A percentile compares a stretch with the other conserved stretches of the same genome.
phyloP scores from a whole-genome alignment of 2,329 filamentous ascomycete species.

The Penicillium sp. region DNA sequence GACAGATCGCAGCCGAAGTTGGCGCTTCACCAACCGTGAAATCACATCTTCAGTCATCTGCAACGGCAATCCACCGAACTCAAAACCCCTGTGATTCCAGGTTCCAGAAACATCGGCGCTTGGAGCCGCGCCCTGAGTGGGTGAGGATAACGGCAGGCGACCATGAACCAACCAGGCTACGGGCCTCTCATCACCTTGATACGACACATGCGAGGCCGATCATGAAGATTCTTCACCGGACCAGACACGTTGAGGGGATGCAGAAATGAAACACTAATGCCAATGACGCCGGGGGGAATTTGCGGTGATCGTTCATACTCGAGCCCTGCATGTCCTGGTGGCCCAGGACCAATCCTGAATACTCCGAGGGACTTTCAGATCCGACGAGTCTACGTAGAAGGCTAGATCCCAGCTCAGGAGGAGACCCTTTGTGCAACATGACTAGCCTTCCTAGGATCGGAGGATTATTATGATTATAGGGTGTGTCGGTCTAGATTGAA shows the following conservation, averaged over 20 bases:
- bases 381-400: conserved; percentile 7
- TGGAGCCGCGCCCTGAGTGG: conserved; percentile 12
- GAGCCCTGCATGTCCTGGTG: not conserved
- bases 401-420: conserved; percentile 15
- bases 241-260: not conserved
- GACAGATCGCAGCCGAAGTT: conserved; percentile 13
- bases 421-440: conserved; percentile 14
- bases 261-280: not conserved
- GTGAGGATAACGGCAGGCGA: not conserved
- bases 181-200: conserved; percentile 6
- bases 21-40: conserved; percentile 5
- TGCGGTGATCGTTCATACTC: not conserved
- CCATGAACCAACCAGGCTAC: conserved; percentile 9
- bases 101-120: conserved; percentile 12
- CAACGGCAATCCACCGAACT: conserved; percentile 16
- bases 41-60: conserved; percentile 18
- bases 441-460: conserved; percentile 12
- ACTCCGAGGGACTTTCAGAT: not conserved
- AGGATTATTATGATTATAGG: conserved; percentile 15
- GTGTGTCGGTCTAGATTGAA: conserved; percentile 10
- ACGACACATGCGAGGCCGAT: conserved; percentile 20
- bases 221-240: conserved; percentile 4
- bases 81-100: conserved; percentile 2
- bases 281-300: not conserved
- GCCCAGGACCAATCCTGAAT: conserved; percentile 8